Evolutionary conservation across 495 filamentous ascomycete species (phyloP), one percentile per base, ranked within the genome.

Genomic region (Podospora fimiseda): DNA sequence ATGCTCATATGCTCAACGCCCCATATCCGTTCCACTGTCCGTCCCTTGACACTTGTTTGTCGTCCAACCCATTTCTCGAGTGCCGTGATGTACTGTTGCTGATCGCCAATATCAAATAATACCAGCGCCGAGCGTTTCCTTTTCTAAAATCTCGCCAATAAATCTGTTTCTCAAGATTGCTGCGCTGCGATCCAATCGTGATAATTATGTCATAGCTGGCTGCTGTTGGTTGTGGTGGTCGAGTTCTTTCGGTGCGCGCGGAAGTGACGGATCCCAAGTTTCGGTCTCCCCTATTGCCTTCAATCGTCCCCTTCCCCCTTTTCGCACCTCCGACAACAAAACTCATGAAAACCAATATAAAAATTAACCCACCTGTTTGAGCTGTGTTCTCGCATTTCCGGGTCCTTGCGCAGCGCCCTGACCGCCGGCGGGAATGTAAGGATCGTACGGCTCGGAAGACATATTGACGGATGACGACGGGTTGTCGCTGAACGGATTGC

Each of bases 361-460:
- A 24, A 52, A 44, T 56, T 44, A 50, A 60, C 89, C 71, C 80
- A 95, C 90, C 74, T 81, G 81, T 77, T 94, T 87, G 60, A 95
- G 79, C 56, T 81, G 74, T 58, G 80, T 79, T 56, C 74, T 73
- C 49, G 67, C 70, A 61, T 61, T 51, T 19, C 73, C 76, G 47
- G 70, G 73, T 44, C 46, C 43, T 69, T 59, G 46, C 38, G 57
- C 62, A 52, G 69, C 70, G 45, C 66, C 70, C 53, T 69, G 70
- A 65, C 77, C 77, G 63, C 80, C 83, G 57, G 79, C 79, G 56
- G 90, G 90, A 65, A 93, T 92, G 73, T 94, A 95, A 41, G 90
- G 90, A 67, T 95, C 90, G 70, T 95, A 95, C 50, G 89, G 89
- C 64, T 80, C 81, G 27, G 51, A 50, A 70, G 85, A 77, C 86